These are phyloP conservation scores for Volvariella surrecta DNA, from an alignment of 1,284 basidiomycete species.

Conservation along the genomic window DNA sequence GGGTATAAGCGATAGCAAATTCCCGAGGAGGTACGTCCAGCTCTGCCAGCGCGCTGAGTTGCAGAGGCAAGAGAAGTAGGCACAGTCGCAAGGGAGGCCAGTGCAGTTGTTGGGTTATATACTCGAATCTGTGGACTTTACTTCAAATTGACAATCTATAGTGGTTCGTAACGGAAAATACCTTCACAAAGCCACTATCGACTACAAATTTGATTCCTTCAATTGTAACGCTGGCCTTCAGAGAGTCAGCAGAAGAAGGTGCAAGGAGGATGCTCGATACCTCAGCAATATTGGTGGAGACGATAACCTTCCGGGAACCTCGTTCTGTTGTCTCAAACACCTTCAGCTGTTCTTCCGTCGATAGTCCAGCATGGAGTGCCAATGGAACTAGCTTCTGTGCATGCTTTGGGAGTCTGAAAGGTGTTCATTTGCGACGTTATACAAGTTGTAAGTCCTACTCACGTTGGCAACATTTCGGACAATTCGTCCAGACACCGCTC, in stretches of 20 bases:
- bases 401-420: conserved; percentile 54
- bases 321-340: conserved; percentile 75
- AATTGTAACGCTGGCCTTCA: conserved; percentile 88
- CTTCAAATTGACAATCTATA: neutral
- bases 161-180: conserved; percentile 18
- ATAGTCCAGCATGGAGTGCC: conserved; percentile 84
- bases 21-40: conserved; percentile 85
- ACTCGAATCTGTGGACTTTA: conserved; percentile 56
- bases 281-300: conserved; percentile 96
- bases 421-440: conserved; percentile 9
- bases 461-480: conserved; percentile 73
- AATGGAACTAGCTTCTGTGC: conserved; percentile 57
- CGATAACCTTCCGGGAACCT: conserved; percentile 82
- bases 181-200: conserved; percentile 94
- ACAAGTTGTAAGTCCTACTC: conserved; percentile 19
- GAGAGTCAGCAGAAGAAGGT: neutral
- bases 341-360: conserved; percentile 77
- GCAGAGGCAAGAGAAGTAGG: conserved; percentile 81
- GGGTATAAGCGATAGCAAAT: conserved; percentile 94
- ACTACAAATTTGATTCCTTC: conserved; percentile 95
- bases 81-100: conserved; percentile 76
- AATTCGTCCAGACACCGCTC: conserved; percentile 80
- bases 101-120: conserved; percentile 74
- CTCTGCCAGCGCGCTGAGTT: conserved; percentile 83
- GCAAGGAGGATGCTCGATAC: conserved; percentile 26